These are phyloP conservation scores for Phytophthora citricola DNA, from an alignment of 352 stramenopile species.

Conservation along the genomic window DNA sequence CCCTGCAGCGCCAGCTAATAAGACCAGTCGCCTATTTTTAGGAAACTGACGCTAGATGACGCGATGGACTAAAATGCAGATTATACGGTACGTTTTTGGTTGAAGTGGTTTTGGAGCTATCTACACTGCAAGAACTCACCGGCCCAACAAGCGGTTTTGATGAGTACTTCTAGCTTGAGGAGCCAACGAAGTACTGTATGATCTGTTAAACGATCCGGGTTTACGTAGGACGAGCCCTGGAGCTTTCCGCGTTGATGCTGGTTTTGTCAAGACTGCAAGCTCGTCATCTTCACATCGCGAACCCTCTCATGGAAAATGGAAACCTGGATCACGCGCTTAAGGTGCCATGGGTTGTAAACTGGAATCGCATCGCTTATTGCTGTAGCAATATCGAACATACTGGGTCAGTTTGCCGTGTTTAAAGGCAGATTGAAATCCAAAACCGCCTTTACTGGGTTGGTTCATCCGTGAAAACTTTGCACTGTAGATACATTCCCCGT, in stretches of 20 bases:
- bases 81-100: not conserved
- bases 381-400: not conserved
- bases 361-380: not conserved
- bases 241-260: not conserved
- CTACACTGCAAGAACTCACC: no score
- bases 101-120: not conserved
- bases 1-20: constrained; percentile 4
- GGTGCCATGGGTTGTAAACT: not conserved
- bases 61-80: constrained; percentile 6
- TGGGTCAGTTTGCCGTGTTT: no score
- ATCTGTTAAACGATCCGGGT: no score
- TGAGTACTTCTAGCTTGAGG: no score
- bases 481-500: no score
- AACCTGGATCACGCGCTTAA: not conserved
- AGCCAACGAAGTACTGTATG: no score
- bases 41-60: not conserved
- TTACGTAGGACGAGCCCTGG: not conserved
- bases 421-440: no score
- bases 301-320: constrained; percentile 13
- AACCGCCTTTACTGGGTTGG: no score
- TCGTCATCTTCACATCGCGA: constrained; percentile 23
- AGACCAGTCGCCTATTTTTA: constrained; percentile 6
- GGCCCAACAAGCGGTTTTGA: no score
- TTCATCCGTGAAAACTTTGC: no score
- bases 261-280: not conserved